Evolutionary conservation across 139 green algal genomes (phyloP).

Genomic region (Chlorella sp.): DNA sequence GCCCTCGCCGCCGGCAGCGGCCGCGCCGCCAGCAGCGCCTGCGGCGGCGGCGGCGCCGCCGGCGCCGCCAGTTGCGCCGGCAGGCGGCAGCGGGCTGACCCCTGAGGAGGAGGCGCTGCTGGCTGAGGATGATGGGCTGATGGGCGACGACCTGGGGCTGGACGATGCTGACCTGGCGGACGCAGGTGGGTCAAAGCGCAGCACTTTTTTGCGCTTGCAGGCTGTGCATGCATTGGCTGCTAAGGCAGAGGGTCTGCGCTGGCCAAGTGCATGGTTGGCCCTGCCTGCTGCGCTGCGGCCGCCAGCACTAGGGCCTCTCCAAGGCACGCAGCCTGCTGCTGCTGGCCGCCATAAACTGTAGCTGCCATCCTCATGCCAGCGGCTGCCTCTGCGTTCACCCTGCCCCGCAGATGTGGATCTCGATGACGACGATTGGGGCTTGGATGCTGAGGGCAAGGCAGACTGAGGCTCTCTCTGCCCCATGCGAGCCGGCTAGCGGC

Average conservation of each 20-base stretch:
- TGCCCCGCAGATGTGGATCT: conserved; percentile 45
- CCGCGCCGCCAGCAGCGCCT: neutral
- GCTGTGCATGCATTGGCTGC: too few species aligned
- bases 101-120: conserved; percentile 54
- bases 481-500: too few species aligned
- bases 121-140: conserved; percentile 14
- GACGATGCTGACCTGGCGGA: conserved; percentile 41
- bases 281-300: too few species aligned
- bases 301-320: too few species aligned
- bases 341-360: too few species aligned
- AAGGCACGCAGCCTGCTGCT: too few species aligned
- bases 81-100: conserved; percentile 29
- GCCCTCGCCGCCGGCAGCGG: neutral
- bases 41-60: too few species aligned
- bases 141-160: conserved; percentile 28
- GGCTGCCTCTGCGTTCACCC: too few species aligned
- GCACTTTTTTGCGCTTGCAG: too few species aligned
- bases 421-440: conserved; percentile 70
- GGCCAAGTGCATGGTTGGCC: too few species aligned
- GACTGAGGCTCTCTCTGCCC: neutral
- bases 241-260: too few species aligned
- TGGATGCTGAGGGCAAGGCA: conserved; percentile 57
- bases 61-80: neutral
- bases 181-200: conserved; percentile 2
- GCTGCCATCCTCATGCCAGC: too few species aligned